Base-by-base conservation (phyloP, 148 eudicot species). In the Vaccinium corymbosum region DNA sequence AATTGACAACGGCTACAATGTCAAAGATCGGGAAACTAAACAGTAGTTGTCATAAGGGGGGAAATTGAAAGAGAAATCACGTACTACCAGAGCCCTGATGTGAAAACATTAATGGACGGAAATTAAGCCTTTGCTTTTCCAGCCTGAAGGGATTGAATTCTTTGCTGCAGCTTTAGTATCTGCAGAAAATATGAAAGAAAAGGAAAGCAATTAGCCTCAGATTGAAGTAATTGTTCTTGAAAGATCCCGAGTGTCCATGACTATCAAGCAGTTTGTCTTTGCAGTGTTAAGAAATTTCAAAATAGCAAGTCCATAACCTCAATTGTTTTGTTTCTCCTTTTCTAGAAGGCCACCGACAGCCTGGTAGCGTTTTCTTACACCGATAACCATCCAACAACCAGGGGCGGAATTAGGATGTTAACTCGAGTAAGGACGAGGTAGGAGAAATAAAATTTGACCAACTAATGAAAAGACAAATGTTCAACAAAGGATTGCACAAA, bases 81-180 rank as follows among this genome's bases (percentile, higher is more conserved):
- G 10, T 79, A 32, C 78, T 16, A 84, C 68, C 46, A 77, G 73
- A 61, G 81, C 64, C 32, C 64, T 29, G 64, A 78, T 22, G 50
- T 46, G 1, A 7, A 77, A 22, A 48, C 29, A 61, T 32, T n/a
- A 25, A 46, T 20, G 55, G 75, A 15, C 8, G 19, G 62, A 64
- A 53, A 52, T 84, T 87, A 95, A 25, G 90, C 98, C 93, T 93
- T 96, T 25, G 91, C 92, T 86, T 93, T 96, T 84, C 98, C 98
- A 86, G 98, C 94, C 87, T 95, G 95, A 29, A 93, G 88, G 83
- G 93, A 85, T 87, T 96, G 98, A 78, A 94, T 92, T 90, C 89
- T 91, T 87, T 96, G 98, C 79, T 96, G 98, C 78, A 90, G 70
- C 90, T 96, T 93, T 81, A 89, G 32, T 14, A 94, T 90, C 98